phyloP scores from a whole-genome alignment of 495 filamentous ascomycete species.

The Peziza echinospora region DNA sequence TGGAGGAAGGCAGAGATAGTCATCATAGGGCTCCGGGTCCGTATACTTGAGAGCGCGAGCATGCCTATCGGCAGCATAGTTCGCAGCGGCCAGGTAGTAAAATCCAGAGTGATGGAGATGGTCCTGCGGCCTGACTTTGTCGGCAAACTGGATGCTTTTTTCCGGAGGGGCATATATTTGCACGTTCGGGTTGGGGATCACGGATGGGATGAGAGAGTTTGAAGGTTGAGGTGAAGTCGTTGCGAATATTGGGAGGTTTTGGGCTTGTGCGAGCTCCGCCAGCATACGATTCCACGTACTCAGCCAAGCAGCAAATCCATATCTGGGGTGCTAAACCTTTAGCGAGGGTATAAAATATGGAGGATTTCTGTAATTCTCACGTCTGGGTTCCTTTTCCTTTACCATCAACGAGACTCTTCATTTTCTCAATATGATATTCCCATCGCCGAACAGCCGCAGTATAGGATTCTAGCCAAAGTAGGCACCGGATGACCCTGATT shows the following conservation, averaged over 20 bases:
- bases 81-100: constrained; percentile 53
- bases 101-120: constrained; percentile 71
- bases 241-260: constrained; percentile 11
- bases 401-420: constrained; percentile 53
- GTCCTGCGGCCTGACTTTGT: constrained; percentile 55
- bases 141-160: constrained; percentile 36
- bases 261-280: constrained; percentile 10
- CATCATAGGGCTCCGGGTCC: constrained; percentile 40
- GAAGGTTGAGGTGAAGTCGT: neutral
- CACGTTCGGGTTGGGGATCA: neutral
- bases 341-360: neutral
- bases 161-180: constrained; percentile 39
- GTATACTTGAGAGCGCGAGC: neutral
- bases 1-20: constrained; percentile 61
- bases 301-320: constrained; percentile 15
- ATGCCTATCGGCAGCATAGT: constrained; percentile 29
- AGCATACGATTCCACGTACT: constrained; percentile 14
- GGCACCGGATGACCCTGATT: constrained; percentile 55
- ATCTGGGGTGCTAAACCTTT: constrained; percentile 7
- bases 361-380: neutral
- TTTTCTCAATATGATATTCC: constrained; percentile 46
- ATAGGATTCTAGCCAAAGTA: constrained; percentile 53
- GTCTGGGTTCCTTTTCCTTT: constrained; percentile 49
- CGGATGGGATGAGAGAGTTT: neutral
- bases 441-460: constrained; percentile 56